Evolutionary conservation across 305 asterid genomes (phyloP), one percentile per base, ranked within the genome.

Genomic region (Vinca major): DNA sequence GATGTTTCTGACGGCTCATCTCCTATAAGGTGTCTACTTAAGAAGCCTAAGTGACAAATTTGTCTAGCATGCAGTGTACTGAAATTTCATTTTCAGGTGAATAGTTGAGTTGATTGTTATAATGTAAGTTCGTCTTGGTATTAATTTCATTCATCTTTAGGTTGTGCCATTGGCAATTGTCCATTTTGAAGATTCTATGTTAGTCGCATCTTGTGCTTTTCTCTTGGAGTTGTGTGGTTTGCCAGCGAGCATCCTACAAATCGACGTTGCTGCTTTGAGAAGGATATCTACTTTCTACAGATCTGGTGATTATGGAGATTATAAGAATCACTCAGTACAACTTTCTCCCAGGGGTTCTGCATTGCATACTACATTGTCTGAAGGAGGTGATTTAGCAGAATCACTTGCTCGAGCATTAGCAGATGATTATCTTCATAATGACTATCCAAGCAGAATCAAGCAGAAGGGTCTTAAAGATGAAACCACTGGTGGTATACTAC

Each of bases 151-250:
- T 69, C 74, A 70, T 74, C 61, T 76, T 75, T 83, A 94, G 99
- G 96, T 94, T 53, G 82, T 89, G 73, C 97, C 96, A 71, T 89
- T 91, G 77, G 96, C 97, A 62, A 82, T 94, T 77, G 83, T 84
- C 84, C 99, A 94, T 85, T 94, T 91, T 67, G 83, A 83, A 64
- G 90, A 91, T 80, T 78, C 89, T 65, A 88, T 89, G 73, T 78
- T 91, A 82, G 99, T 91, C 83, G 91, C 97, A 73, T 91, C 99
- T 20, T 91, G 99, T 64, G 87, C 92, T 53, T 84, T 89, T 84
- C 93, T 94, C 66, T 74, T 94, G 80, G 99, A 91, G 86, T 77
- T 94, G 55, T 86, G 96, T 81, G 97, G 99, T 72, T 72, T 88
- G 67, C 78, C 95, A 74, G 86, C 97, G 76, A 79, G 79, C 73